Evolutionary conservation across 2,329 filamentous ascomycete genomes (phyloP).

Genomic region (Sporothrix mexicana): DNA sequence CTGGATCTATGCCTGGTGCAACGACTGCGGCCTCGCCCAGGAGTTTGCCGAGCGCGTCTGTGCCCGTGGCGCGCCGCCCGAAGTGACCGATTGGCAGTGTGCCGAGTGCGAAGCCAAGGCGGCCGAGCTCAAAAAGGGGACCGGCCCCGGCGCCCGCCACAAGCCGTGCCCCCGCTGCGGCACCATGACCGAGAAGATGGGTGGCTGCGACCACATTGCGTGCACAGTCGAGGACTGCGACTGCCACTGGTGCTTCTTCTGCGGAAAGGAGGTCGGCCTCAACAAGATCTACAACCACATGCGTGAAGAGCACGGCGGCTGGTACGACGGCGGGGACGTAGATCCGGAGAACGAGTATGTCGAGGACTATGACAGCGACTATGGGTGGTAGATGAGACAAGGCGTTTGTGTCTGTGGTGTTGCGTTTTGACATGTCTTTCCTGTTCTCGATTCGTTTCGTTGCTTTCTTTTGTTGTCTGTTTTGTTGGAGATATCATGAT

Average conservation of each 20-base stretch:
- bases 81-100: slow-evolving; percentile 50
- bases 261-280: slow-evolving; percentile 37
- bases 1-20: slow-evolving; percentile 59
- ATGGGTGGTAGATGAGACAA: background rate
- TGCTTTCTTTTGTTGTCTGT: background rate
- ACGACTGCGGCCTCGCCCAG: slow-evolving; percentile 50
- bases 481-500: background rate
- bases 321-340: slow-evolving; percentile 12
- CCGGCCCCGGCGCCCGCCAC: background rate
- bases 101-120: slow-evolving; percentile 45
- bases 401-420: background rate
- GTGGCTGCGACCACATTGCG: slow-evolving; percentile 55
- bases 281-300: slow-evolving; percentile 39
- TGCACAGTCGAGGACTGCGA: slow-evolving; percentile 47
- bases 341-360: background rate
- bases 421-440: background rate
- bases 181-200: slow-evolving; percentile 50
- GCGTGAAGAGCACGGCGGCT: slow-evolving; percentile 26
- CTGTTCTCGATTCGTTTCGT: background rate
- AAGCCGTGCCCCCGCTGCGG: slow-evolving; percentile 49
- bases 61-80: slow-evolving; percentile 48
- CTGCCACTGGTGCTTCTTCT: slow-evolving; percentile 57
- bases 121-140: slow-evolving; percentile 38
- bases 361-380: background rate
- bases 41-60: slow-evolving; percentile 53